Evolutionary conservation across 495 filamentous ascomycete genomes (phyloP).

Genomic region (Penicillium crystallinum): DNA sequence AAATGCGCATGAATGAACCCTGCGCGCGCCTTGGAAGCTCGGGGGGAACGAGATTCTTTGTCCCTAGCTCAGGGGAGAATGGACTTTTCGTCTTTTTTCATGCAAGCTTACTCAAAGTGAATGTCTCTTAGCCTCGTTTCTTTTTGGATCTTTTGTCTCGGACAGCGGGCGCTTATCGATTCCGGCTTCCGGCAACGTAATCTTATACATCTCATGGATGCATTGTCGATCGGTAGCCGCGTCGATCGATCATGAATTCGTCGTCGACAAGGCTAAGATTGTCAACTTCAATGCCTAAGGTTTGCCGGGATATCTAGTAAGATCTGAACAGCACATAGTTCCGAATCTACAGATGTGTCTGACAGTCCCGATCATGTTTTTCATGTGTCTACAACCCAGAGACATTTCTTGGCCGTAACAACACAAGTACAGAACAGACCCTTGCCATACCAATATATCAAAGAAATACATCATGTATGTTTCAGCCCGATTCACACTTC

Average conservation of each 20-base stretch:
- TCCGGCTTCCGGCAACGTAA: neutral
- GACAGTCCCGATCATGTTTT: too few relatives aligned
- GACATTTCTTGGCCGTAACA: neutral
- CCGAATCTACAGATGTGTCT: too few relatives aligned
- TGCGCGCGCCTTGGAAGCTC: conserved; percentile 8
- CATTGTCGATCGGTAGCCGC: conserved; percentile 7
- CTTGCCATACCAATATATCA: neutral
- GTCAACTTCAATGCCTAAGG: too few relatives aligned
- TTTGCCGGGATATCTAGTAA: too few relatives aligned
- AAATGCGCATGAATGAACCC: conserved; percentile 11
- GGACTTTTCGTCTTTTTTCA: neutral
- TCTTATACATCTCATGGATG: conserved; percentile 3
- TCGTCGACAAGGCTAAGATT: conserved; percentile 18
- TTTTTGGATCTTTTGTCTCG: conserved; percentile 2
- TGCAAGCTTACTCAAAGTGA: neutral
- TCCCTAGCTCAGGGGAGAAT: neutral
- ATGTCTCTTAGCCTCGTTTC: conserved; percentile 5
- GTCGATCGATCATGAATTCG: conserved; percentile 19
- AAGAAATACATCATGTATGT: neutral
- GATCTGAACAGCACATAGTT: too few relatives aligned
- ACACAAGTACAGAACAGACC: neutral
- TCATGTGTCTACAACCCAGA: too few relatives aligned
- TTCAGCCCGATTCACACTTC: neutral
- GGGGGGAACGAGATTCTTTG: neutral
- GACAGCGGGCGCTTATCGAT: neutral